These are phyloP conservation scores for Alloascoidea hylecoeti DNA, from an alignment of 805 yeast genomes.

Conservation along the genomic window DNA sequence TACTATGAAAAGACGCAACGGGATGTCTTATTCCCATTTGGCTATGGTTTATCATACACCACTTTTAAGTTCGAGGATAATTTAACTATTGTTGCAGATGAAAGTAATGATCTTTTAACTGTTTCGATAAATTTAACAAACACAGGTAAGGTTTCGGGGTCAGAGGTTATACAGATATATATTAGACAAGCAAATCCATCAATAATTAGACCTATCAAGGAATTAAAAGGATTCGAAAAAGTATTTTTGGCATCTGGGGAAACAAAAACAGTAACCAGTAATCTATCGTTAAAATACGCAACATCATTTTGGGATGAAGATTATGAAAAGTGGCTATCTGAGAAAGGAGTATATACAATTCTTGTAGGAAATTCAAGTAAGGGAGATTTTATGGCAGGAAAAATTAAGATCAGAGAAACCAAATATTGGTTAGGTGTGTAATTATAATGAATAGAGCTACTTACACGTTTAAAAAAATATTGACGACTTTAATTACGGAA, in stretches of 20 bases:
- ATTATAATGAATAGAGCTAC: too few species aligned
- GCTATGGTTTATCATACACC: constrained; percentile 46
- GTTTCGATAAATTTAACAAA: constrained; percentile 29
- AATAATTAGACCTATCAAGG: constrained; percentile 33
- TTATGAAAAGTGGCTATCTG: constrained; percentile 33
- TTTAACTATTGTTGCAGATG: too few species aligned
- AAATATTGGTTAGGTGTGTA: too few species aligned
- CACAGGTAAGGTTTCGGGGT: constrained; percentile 32
- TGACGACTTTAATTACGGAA: too few species aligned
- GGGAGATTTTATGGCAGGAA: too few species aligned
- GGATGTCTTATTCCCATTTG: constrained; percentile 46
- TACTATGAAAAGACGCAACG: constrained; percentile 42
- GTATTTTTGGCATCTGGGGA: constrained; percentile 29
- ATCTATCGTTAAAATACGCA: constrained; percentile 31
- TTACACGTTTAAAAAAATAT: too few species aligned
- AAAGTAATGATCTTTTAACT: constrained; percentile 29
- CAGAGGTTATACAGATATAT: constrained; percentile 43
- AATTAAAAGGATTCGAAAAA: constrained; percentile 45
- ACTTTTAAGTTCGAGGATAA: too few species aligned
- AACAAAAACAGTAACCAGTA: constrained; percentile 19
- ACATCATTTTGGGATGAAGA: constrained; percentile 39
- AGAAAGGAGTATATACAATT: constrained; percentile 34
- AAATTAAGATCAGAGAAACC: too few species aligned
- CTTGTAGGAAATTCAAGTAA: too few species aligned
- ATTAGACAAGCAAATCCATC: constrained; percentile 20